Evolutionary conservation across 805 yeast species (phyloP).

Genomic region (Nakazawaea molendinolei): DNA sequence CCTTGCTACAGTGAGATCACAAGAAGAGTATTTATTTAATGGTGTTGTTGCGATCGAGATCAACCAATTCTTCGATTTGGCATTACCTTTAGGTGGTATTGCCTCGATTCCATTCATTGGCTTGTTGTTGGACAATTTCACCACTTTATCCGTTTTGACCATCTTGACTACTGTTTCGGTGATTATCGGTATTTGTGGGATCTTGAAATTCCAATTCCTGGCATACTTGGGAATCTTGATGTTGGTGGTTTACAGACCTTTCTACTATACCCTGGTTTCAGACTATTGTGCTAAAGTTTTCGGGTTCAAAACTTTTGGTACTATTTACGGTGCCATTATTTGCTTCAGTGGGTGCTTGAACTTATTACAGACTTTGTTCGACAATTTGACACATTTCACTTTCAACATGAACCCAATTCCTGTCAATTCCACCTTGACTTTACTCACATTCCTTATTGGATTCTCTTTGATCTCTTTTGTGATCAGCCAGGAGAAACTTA

Average conservation of each 20-base stretch:
- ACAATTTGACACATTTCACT: constrained; percentile 57
- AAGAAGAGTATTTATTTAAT: constrained; percentile 66
- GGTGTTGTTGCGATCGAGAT: constrained; percentile 44
- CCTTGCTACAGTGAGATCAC: constrained; percentile 83
- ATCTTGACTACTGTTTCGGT: constrained; percentile 50
- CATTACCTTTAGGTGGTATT: constrained; percentile 85
- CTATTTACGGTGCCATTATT: constrained; percentile 82
- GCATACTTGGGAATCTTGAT: constrained; percentile 66
- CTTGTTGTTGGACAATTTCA: constrained; percentile 62
- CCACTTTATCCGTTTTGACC: constrained; percentile 50
- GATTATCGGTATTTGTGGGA: constrained; percentile 65
- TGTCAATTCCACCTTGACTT: constrained; percentile 51
- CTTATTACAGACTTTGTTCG: constrained; percentile 63
- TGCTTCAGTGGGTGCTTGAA: constrained; percentile 80
- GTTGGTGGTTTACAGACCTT: constrained; percentile 81
- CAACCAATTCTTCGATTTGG: constrained; percentile 76
- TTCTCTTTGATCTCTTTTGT: constrained; percentile 36
- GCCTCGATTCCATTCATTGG: constrained; percentile 87
- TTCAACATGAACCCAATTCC: constrained; percentile 78
- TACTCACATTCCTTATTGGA: constrained; percentile 49
- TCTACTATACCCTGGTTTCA: constrained; percentile 87
- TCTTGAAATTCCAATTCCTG: constrained; percentile 38
- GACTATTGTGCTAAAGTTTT: constrained; percentile 90
- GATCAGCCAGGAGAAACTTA: constrained; percentile 29
- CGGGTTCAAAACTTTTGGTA: constrained; percentile 89